Evolutionary conservation across 192 early-diverging fungal genomes (phyloP), one percentile per base, ranked within the genome.

Genomic region (Entomortierella beljakovae): DNA sequence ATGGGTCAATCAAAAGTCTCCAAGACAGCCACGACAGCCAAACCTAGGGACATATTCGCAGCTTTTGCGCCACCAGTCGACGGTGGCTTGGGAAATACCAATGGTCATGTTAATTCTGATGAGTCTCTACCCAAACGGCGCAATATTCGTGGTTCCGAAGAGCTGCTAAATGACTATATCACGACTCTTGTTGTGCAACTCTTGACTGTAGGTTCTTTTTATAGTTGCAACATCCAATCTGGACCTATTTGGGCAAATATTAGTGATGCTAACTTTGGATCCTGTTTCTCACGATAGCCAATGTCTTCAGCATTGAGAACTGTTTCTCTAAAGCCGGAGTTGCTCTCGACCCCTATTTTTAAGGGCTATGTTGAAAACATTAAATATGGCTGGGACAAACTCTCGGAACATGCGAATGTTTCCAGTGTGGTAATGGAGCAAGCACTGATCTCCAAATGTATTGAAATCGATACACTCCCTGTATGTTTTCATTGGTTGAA

Each of bases 401-500:
- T 79, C 22, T 79, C 75, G 23, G 75, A 79, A 22, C 75, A 79
- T 37, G 75, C 75, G 22, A 79, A 79, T 31, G 75, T 79, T 7
- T 79, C 75, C 18, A 79, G 75, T 29, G 75, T 79, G 5, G 75
- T 79, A 34, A 79, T 79, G 67, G 75, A 79, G 62, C 75, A 79
- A 31, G 75, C 75, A 0, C 38, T 79, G 26, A 79, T 79, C 57
- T 79, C 75, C 43, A 79, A 79, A 25, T 79, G 75, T 34, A 79
- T 79, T 33, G 75, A 79, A 57, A 48, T 79, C 53, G 75, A 79
- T 15, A 79, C 75, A 0, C 20, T 79, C 18, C 48, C 75, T 20
- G 67, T 79, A 0, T 79, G 75, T 26, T 79, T 79, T 28, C 75
- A 79, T 28, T 79, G 75, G 75, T 33, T 79, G 22, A 79, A 79